Evolutionary conservation across 257 asterid genomes (phyloP).

Genomic region (Scutellaria barbata): DNA sequence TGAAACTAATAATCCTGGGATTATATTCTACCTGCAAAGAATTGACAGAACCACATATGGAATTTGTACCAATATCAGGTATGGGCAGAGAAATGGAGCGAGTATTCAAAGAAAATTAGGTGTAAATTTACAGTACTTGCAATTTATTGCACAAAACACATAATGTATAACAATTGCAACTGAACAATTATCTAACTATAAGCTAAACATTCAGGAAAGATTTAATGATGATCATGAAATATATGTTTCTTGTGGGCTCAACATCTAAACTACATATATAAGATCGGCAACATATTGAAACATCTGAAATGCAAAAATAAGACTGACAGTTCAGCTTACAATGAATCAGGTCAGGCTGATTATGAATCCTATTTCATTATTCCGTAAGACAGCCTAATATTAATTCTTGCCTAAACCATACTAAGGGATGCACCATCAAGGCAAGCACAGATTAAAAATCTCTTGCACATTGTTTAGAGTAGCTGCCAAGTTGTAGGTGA

Average conservation of each 20-base stretch:
- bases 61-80: slow-evolving; percentile 7
- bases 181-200: slow-evolving; percentile 5
- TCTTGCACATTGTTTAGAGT: slow-evolving; percentile 18
- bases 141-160: slow-evolving; percentile 12
- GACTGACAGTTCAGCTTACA: background rate
- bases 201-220: slow-evolving; percentile 18
- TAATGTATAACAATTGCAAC: slow-evolving; percentile 9
- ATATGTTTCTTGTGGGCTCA: background rate
- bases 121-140: slow-evolving; percentile 13
- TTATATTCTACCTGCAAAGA: slow-evolving; percentile 82
- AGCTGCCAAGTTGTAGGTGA: slow-evolving; percentile 16
- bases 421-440: slow-evolving; percentile 4
- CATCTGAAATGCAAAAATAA: background rate
- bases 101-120: slow-evolving; percentile 14
- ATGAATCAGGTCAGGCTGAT: slow-evolving; percentile 15
- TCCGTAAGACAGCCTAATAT: background rate
- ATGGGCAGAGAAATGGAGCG: slow-evolving; percentile 7
- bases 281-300: slow-evolving; percentile 1
- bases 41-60: slow-evolving; percentile 29
- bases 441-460: background rate
- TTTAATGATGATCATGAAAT: slow-evolving; percentile 7
- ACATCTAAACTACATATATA: background rate
- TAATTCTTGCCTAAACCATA: background rate
- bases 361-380: background rate
- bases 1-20: slow-evolving; percentile 61